phyloP scores from a whole-genome alignment of 1,284 basidiomycete species.

The Microstroma glucosiphilum region DNA sequence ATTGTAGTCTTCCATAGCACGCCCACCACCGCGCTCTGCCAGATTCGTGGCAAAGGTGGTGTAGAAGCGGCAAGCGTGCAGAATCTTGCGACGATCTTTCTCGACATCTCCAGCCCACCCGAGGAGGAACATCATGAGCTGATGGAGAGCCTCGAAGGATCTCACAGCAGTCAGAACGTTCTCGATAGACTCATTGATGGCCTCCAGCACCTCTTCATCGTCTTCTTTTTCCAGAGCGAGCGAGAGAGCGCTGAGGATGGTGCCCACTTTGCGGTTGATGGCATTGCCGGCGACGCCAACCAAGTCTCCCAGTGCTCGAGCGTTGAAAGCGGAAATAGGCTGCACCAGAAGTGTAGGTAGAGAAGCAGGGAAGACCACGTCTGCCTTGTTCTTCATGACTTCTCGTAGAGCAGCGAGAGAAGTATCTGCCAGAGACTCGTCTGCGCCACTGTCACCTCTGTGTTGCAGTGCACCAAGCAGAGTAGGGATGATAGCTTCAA shows the following conservation, averaged over 20 bases:
- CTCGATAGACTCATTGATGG: constrained; percentile 27
- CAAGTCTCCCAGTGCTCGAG: constrained; percentile 79
- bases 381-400: constrained; percentile 56
- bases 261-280: constrained; percentile 57
- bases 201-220: constrained; percentile 21
- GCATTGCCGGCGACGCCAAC: constrained; percentile 89
- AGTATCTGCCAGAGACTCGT: constrained; percentile 74
- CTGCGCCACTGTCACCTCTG: constrained; percentile 51
- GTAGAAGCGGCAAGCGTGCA: constrained; percentile 17
- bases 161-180: constrained; percentile 35
- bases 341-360: constrained; percentile 84
- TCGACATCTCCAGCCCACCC: constrained; percentile 40
- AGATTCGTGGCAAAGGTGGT: constrained; percentile 8
- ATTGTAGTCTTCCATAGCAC: constrained; percentile 59
- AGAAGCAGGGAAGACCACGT: constrained; percentile 92
- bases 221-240: constrained; percentile 30
- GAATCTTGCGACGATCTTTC: constrained; percentile 23
- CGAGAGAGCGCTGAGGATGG: constrained; percentile 43
- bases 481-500: constrained; percentile 94
- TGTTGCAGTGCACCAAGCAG: constrained; percentile 72
- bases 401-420: constrained; percentile 82
- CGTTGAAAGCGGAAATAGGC: constrained; percentile 93
- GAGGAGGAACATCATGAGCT: constrained; percentile 46
- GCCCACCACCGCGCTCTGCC: constrained; percentile 23
- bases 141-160: constrained; percentile 43